Evolutionary conservation across 2,329 filamentous ascomycete genomes (phyloP), one percentile per base, ranked within the genome.

Genomic region (Paecilomyces sp.): DNA sequence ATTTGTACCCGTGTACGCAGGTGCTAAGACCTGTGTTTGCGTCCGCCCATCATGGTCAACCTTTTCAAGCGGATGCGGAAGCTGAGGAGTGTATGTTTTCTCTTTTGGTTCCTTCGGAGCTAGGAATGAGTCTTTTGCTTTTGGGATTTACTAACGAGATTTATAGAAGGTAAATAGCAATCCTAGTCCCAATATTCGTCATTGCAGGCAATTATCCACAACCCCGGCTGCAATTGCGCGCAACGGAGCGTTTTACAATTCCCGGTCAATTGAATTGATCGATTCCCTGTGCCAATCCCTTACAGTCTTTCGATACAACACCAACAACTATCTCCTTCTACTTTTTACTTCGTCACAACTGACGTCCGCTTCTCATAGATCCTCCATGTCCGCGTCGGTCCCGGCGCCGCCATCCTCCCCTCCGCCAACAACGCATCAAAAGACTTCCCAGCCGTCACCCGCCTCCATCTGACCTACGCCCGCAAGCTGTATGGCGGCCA

Each of bases 381-480:
- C 57, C 82, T 94, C 64, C 80, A 82, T 70, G 81, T 97, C 75
- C 86, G 88, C 72, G 81, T 89, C 72, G 94, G 93, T 61, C 88
- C 90, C 31, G 94, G 93, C 59, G 92, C 94, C 52, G 88, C 90
- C 22, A 80, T 91, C 65, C 81, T 99, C 25, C 91, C 93, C 31
- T 67, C 60, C 57, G 55, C 64, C 55, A 58, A 66, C 56, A 66
- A 66, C 56, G 65, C 69, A 54, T 64, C 68, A 58, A 69, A 71
- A 64, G 68, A 74, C 66, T 68, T 70, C 57, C 70, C 74, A 56
- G 69, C 72, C 61, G 70, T 78, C 54, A 76, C 76, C 55, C 73
- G 75, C 31, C 68, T 79, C 52, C 75, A 77, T 64, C 71, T 80
- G 55, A 75, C 75, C 63, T 80, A 79, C 62, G 75, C 76, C 25